Base-by-base conservation (phyloP, 805 yeast genomes). In the Kuraishia capsulata region DNA sequence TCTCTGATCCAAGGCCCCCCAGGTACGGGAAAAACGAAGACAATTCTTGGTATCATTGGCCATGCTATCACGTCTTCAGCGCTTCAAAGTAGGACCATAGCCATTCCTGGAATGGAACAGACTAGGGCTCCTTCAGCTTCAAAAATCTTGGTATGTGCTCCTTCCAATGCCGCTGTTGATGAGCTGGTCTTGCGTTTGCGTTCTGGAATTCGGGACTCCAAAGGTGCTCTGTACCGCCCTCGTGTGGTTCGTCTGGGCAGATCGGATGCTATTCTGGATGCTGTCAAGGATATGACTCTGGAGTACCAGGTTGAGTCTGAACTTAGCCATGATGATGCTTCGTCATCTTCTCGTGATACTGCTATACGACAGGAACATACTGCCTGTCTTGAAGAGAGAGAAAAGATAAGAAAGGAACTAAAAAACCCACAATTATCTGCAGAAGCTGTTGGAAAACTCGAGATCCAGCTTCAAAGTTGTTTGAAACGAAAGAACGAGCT, bases 121-220 rank as follows among this genome's bases (percentile, higher is more conserved):
- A 11, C 33, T 13, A 30, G 18, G 8, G 20, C 9, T 5, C 21
- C 33, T 5, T 8, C 33, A 4, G 18, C 36, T 8, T 67, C 74
- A 26, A 84, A 85, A 41, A 75, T 92, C 1, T 62, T 92, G 37
- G 77, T 92, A 16, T 94, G 98, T 71, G 97, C 98, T 1, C 99
- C 99, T 3, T 86, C 96, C 55, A 92, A 92, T 64, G 99, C 99
- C 1, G 99, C 99, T 11, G 96, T 92, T 3, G 99, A 92, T 61
- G 98, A 94, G 54, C 67, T 92, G 43, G 92, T 88, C 11, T 50
- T 88, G 16, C 80, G 99, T 54, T 63, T 92, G 42, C 78, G 81
- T 46, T 67, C 64, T 16, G 97, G 96, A 4, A 78, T 89, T 2
- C 57, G 59, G 32, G 67, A 73, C 45, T 61, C 79, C 17, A 55